Evolutionary conservation across 225 moss, liverwort and hornwort genomes (phyloP), one percentile per base, ranked within the genome.

Genomic region (Sphagnum contortum): DNA sequence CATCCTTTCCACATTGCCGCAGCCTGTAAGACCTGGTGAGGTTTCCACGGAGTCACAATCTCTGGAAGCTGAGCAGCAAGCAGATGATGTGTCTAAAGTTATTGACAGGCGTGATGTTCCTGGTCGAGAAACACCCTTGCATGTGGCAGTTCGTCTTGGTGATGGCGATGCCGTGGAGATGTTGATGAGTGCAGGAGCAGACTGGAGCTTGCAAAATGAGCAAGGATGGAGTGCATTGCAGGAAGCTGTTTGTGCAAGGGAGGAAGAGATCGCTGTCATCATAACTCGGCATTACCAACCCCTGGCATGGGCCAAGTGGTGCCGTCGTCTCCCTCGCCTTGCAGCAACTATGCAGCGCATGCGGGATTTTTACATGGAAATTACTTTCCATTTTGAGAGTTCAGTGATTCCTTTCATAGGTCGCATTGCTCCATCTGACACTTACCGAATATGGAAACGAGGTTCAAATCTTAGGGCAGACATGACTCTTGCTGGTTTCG

Each of bases 341-440:
- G 88, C 92, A 4, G 92, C 88, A 48, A 92, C 96, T 9, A 98
- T 98, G 96, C 83, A 85, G 14, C 87, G 90, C 1, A 98, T 98
- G 96, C 77, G 96, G 63, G 96, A 98, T 74, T 98, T 98, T 53
- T 98, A 98, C 74, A 98, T 98, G 96, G 96, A 98, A 78, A 92
- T 98, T 5, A 89, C 92, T 4, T 98, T 98, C 61, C 96, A 98
- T 66, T 98, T 98, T 50, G 96, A 98, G 77, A 98, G 96, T 64
- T 92, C 92, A 1, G 96, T 98, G 12, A 98, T 98, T 12, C 96
- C 96, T 14, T 98, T 98, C 61, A 98, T 98, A 54, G 92, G 96
- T 9, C 79, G 96, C 71, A 92, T 98, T 76, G 96, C 96, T 12
- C 96, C 96, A 2, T 98, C 96, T 3, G 96, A 98, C 61, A 98